Base-by-base conservation (phyloP, 1,139 yeast genomes). In the Geotrichum klebahnii region DNA sequence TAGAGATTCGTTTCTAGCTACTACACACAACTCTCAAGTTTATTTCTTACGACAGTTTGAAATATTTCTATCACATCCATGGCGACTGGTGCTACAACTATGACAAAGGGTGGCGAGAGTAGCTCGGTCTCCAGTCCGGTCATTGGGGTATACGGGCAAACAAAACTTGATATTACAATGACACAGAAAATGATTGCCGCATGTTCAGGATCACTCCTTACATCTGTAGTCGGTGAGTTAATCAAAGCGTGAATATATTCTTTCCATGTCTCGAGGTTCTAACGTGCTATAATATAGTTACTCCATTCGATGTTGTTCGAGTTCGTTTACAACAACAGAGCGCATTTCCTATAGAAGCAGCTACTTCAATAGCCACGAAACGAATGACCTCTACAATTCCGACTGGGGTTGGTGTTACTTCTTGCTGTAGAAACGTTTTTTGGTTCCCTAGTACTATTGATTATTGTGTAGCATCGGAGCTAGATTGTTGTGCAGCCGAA, bases 291-390 rank as follows among this genome's bases (percentile, higher is more conserved):
- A 32, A 36, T 36, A 81, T 82, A 48, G 85, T 90, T 31, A 92
- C 97, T 1, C 98, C 98, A 1, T 84, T 92, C 66, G 98, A 92
- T 64, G 97, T 92, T 42, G 87, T 90, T 0, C 72, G 97, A 54
- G 87, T 92, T 34, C 76, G 98, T 52, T 73, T 90, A 53, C 98
- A 92, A 62, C 97, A 90, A 63, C 96, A 89, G 62, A 87, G 70
- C 46, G 70, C 71, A 8, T 62, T 59, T 42, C 59, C 63, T 5
- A 46, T 57, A 16, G 53, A 53, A n/a, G 48, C 58, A 1, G 59
- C 59, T 5, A 45, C 60, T 5, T 34, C 52, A 19, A 24, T 55
- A 10, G 57, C 56, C 6, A 47, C 40, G 32, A 57, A 60, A 41
- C 36, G 55, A 23, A 55, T 53, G 32, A 60, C 57, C 3, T 48